These are phyloP conservation scores for Candida anutae DNA, from an alignment of 1,139 yeast genomes.

Conservation along the genomic window DNA sequence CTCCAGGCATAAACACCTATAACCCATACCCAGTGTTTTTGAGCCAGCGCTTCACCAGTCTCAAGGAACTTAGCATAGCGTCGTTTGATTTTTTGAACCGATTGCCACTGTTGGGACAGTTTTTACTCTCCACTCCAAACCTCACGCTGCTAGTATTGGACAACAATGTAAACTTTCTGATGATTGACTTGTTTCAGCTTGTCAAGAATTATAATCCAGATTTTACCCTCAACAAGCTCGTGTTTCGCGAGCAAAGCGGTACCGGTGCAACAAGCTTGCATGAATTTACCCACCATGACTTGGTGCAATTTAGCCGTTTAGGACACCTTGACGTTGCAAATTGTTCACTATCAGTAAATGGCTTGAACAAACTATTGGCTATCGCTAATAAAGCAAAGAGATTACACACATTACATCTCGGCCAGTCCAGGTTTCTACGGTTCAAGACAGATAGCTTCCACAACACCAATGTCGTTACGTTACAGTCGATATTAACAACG, in stretches of 20 bases:
- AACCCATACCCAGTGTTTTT: constrained; percentile 21
- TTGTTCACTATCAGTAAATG: constrained; percentile 23
- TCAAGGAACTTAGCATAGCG: constrained; percentile 20
- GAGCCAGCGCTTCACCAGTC: constrained; percentile 13
- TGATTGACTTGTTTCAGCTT: constrained; percentile 23
- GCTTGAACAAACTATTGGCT: constrained; percentile 21
- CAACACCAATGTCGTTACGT: constrained; percentile 6
- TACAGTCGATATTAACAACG: constrained; percentile 15
- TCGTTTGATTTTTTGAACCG: constrained; percentile 24
- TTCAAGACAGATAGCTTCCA: constrained; percentile 22
- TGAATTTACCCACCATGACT: constrained; percentile 18
- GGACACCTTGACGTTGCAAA: constrained; percentile 27
- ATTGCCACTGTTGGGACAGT: constrained; percentile 23
- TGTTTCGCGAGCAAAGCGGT: constrained; percentile 23
- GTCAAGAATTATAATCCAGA: constrained; percentile 22
- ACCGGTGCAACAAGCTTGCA: constrained; percentile 14
- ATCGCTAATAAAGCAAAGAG: constrained; percentile 12
- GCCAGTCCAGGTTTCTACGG: constrained; percentile 23
- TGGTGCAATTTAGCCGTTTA: constrained; percentile 19
- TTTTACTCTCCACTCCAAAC: constrained; percentile 13
- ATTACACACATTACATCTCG: constrained; percentile 19
- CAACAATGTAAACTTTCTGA: constrained; percentile 23
- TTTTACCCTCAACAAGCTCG: constrained; percentile 19
- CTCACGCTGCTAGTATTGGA: constrained; percentile 23
- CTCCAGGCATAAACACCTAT: constrained; percentile 13